Percentiles rank a stretch among this genome's conserved stretches.
Conservation (phyloP, 805 yeast genomes). For the Candida sonorensis region DNA sequence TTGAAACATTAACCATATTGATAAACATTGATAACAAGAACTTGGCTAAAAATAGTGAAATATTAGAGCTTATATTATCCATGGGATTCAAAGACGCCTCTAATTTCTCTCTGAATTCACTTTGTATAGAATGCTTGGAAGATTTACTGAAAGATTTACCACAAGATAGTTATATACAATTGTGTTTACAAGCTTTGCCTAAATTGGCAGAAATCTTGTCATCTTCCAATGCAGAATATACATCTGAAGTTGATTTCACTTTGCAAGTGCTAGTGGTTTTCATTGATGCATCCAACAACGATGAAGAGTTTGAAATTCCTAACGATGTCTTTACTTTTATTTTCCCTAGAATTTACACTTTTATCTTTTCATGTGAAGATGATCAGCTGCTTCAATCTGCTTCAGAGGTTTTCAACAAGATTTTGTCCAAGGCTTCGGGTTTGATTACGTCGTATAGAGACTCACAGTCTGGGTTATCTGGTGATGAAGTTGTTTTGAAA, state of each 20-base stretch:
- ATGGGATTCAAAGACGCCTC: conserved; percentile 70
- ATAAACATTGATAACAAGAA: conserved; percentile 39
- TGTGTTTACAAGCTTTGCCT: conserved; percentile 50
- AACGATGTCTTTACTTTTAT: conserved; percentile 31
- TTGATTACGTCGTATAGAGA: conserved; percentile 27
- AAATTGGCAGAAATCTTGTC: conserved; percentile 35
- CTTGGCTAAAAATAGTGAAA: conserved; percentile 26
- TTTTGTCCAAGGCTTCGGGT: conserved; percentile 39
- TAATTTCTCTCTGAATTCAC: conserved; percentile 61
- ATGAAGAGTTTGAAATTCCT: conserved; percentile 13
- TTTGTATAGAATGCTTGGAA: conserved; percentile 63
- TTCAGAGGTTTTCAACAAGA: conserved; percentile 62
- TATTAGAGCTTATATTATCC: conserved; percentile 50
- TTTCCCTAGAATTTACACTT: conserved; percentile 36
- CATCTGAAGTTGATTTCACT: conserved; percentile 53
- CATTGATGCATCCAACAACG: conserved; percentile 34
- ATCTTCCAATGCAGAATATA: conserved; percentile 37
- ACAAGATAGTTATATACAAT: conserved; percentile 34
- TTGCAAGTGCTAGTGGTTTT: conserved; percentile 51
- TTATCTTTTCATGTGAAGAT: conserved; percentile 48
- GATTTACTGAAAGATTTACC: conserved; percentile 46
- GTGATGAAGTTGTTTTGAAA: conserved; percentile 50
- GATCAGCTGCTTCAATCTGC: conserved; percentile 73
- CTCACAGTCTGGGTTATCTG: conserved; percentile 34
- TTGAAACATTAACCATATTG: conserved; percentile 61